Base-by-base conservation (phyloP, 192 early-diverging fungal species). In the Funneliformis geosporum region DNA sequence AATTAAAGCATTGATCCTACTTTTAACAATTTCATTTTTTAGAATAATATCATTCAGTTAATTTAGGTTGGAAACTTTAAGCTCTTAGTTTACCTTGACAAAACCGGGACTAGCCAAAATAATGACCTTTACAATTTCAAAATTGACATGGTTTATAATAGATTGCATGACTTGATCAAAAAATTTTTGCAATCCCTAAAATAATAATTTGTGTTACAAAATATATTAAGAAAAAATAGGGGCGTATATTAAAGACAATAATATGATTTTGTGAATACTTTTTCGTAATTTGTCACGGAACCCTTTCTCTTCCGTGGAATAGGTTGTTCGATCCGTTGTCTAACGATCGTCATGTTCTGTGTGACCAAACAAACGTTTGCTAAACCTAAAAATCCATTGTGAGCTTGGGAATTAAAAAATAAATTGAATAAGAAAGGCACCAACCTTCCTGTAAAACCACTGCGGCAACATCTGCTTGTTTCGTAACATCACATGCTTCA, bases 31-130 rank as follows among this genome's bases (percentile, higher is more conserved):
- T n/a, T n/a, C n/a, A n/a, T n/a, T n/a, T n/a, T n/a, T n/a, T n/a
- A n/a, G n/a, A n/a, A n/a, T n/a, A n/a, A n/a, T n/a, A n/a, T n/a
- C 33, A 28, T 47, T 65, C 68, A 18, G 72, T 9, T 43, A 25
- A 8, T 78, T 42, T 18, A 39, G 28, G 70, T 42, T 16, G 16
- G n/a, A 21, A 62, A 18, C 43, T 10, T 10, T 46, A 18, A 50
- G 23, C 0, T 66, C 60, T 83, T n/a, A 16, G 47, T 82, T 59
- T 84, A 94, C 92, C 90, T 91, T 93, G 21, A 94, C 91, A 89
- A 98, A 99, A 44, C 97, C 98, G 39, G 98, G 98, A 82, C 96
- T 98, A 47, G 95, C 96, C 21, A 99, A 81, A 68, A 99, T 96
- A 14, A 98, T 87, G n/a, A 94, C 96, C 80, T 98, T 99, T 81